These are phyloP conservation scores for Arctostaphylos glauca DNA, from an alignment of 148 eudicot species.

Conservation along the genomic window DNA sequence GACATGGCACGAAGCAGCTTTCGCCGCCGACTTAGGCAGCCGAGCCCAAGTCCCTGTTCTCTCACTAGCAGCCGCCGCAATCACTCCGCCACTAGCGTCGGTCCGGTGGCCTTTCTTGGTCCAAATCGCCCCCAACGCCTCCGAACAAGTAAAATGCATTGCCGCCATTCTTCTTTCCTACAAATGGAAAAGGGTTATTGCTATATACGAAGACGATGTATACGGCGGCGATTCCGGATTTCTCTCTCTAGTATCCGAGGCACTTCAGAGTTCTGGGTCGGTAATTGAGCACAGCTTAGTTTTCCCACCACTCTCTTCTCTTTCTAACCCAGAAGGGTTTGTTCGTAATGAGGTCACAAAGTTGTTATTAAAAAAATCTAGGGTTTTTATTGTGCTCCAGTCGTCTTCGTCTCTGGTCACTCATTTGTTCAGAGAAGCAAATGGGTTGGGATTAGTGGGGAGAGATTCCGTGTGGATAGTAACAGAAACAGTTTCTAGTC, in stretches of 20 bases:
- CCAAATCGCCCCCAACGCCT: constrained; percentile 27
- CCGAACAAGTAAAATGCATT: constrained; percentile 30
- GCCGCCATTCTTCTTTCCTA: constrained; percentile 30
- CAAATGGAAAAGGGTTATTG: constrained; percentile 45
- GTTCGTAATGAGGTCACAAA: constrained; percentile 26
- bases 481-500: constrained; percentile 25
- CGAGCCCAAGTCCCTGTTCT: constrained; percentile 36
- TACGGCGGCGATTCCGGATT: constrained; percentile 31
- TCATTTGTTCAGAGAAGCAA: constrained; percentile 41
- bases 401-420: constrained; percentile 30
- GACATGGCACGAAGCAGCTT: constrained; percentile 34
- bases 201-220: constrained; percentile 37
- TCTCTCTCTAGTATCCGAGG: constrained; percentile 28
- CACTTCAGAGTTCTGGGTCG: constrained; percentile 30
- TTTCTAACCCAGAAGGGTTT: constrained; percentile 25
- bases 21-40: constrained; percentile 34
- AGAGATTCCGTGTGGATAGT: constrained; percentile 43
- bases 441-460: constrained; percentile 38
- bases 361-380: constrained; percentile 31
- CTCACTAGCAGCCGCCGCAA: constrained; percentile 26
- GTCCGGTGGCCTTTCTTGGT: constrained; percentile 41
- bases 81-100: neutral
- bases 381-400: constrained; percentile 50
- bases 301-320: constrained; percentile 29
- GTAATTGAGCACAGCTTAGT: constrained; percentile 35